phyloP scores from a whole-genome alignment of 164 flowering plant species.

The Santalum album region DNA sequence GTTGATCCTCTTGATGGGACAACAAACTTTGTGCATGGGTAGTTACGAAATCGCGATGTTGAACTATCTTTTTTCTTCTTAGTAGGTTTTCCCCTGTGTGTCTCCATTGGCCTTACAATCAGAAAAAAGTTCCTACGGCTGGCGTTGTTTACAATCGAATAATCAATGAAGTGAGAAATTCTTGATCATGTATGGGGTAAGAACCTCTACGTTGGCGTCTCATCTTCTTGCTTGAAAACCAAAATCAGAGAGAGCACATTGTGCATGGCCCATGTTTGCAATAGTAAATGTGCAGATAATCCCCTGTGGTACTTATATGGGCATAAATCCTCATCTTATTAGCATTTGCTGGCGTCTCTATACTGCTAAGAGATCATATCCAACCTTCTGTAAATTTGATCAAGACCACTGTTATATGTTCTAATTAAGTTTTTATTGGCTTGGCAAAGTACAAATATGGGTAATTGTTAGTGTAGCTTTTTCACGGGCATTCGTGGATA shows the following conservation, averaged over 20 bases:
- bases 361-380: not conserved
- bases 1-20: slow-evolving; percentile 99
- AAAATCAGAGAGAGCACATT: not conserved
- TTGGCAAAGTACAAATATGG: slow-evolving; percentile 1
- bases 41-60: too few relatives aligned
- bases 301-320: not conserved
- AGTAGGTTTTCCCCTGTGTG: slow-evolving; percentile 39
- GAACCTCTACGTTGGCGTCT: too few relatives aligned
- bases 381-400: not conserved
- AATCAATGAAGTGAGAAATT: slow-evolving; percentile 62
- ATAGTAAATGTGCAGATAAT: not conserved
- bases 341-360: not conserved
- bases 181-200: not conserved
- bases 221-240: too few relatives aligned
- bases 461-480: slow-evolving; percentile 44
- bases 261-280: not conserved
- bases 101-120: slow-evolving; percentile 90
- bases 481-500: slow-evolving; percentile 76
- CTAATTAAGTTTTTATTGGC: not conserved
- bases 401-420: not conserved
- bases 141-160: slow-evolving; percentile 98
- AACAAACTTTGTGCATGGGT: slow-evolving; percentile 98
- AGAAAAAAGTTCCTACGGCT: slow-evolving; percentile 65
- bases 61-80: not conserved
- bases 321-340: not conserved